Base-by-base conservation (phyloP, 495 filamentous ascomycete species). In the Penicillium egyptiacum region DNA sequence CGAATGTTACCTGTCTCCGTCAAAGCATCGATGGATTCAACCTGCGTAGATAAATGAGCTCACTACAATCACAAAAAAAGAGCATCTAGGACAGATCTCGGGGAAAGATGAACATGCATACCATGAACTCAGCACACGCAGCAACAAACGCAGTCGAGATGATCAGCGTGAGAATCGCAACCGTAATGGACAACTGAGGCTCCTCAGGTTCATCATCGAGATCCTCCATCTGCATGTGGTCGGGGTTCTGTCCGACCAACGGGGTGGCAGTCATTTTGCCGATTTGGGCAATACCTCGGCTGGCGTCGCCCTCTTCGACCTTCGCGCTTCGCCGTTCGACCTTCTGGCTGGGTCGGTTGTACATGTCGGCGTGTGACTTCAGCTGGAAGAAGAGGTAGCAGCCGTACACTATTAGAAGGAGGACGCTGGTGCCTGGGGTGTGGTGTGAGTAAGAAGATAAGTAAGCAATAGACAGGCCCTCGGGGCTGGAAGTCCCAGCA, bases 101-200 rank as follows among this genome's bases (percentile, higher is more conserved):
- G 7, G 9, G 16, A 39, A 39, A 39, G 3, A 2, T 5, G 5
- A 7, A 39, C 9, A 8, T 40, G 14, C 50, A 14, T 64, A 75
- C 91, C 84, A 97, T 91, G 68, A 85, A 96, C 67, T 97, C 92
- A 17, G 92, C 89, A 67, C 92, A 96, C 35, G 96, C 75, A 17
- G 88, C 92, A 50, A 97, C 89, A 33, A 96, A 75, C 14, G 84
- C 85, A 6, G 92, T 97, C 1, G 88, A 85, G 33, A 82, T 74
- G 11, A 75, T 76, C 8, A 98, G 81, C 0, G 88, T 90, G 42
- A 82, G 70, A 7, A 94, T 35, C 4, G 92, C 91, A 41, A 89
- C 87, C 35, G 61, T 62, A 40, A 92, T 75, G 23, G 82, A 81
- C 9, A 96, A 77, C 60, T 89, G 83, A 0, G 92, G 90, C 60